A percentile compares a stretch with the other conserved stretches of the same genome.
Conservation (phyloP, 2,329 filamentous ascomycete genomes). For the Venturia effusa region DNA sequence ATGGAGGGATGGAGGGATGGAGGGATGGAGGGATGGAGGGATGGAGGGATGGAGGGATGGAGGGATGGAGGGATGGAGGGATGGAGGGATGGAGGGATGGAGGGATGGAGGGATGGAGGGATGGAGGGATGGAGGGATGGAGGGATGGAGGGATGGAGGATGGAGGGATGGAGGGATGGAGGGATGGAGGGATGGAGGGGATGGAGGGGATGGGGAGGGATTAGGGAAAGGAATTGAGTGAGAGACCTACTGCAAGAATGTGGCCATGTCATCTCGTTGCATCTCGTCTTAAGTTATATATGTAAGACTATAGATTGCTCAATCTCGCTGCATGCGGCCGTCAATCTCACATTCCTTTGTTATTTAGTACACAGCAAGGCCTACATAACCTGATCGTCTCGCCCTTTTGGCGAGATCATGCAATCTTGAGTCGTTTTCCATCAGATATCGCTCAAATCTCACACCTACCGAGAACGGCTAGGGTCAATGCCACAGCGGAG, state of each 20-base stretch:
- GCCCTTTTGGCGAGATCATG: no score
- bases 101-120: conserved; percentile 3
- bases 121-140: not conserved
- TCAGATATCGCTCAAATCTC: no score
- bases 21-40: not conserved
- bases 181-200: conserved; percentile 6
- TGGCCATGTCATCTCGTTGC: no score
- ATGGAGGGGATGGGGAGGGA: not conserved
- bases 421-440: no score
- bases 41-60: not conserved
- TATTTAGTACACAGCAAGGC: no score
- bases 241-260: no score
- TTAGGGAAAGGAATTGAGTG: not conserved
- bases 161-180: not conserved
- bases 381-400: no score
- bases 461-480: conserved; percentile 21
- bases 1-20: conserved; percentile 3
- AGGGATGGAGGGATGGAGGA: not conserved
- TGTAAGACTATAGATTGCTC: no score
- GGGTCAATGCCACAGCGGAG: conserved; percentile 26
- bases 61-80: not conserved
- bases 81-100: not conserved
- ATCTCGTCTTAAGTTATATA: no score
- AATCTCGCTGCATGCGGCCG: no score
- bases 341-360: no score